A percentile compares a stretch with the other conserved stretches of the same genome.
Conservation (phyloP, 2,329 filamentous ascomycete species). For the Onygena corvina region DNA sequence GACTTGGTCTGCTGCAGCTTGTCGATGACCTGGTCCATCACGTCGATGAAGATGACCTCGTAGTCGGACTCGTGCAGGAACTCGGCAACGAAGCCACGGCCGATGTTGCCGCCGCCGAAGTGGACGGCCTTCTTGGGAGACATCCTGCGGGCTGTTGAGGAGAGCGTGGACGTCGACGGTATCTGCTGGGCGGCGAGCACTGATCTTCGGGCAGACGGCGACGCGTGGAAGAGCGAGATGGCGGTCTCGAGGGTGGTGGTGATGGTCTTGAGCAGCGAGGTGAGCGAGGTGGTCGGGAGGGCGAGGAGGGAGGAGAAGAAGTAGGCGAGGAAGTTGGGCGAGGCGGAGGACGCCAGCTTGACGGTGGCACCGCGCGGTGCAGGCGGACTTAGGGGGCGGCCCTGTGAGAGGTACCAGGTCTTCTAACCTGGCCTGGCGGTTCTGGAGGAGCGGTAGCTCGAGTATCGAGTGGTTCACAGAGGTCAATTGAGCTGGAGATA, state of each 20-base stretch:
- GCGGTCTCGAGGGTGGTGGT: conserved; percentile 1
- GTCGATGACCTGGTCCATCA: conserved; percentile 72
- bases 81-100: conserved; percentile 75
- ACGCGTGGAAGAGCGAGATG: conserved; percentile 2
- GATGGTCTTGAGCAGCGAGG: not conserved
- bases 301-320: conserved; percentile 7
- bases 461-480: not conserved
- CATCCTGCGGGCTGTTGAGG: conserved; percentile 3
- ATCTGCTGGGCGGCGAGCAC: not conserved
- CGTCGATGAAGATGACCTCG: conserved; percentile 92
- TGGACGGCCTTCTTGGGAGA: conserved; percentile 54
- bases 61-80: conserved; percentile 92
- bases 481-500: no score
- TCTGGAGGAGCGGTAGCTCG: not conserved
- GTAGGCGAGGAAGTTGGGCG: conserved; percentile 1
- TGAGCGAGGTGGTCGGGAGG: not conserved
- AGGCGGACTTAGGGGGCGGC: not conserved
- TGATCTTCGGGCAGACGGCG: conserved; percentile 1
- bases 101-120: conserved; percentile 79
- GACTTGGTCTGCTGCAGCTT: conserved; percentile 60
- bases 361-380: not conserved
- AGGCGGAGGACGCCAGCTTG: conserved; percentile 2
- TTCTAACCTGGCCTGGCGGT: not conserved
- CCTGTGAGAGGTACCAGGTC: not conserved
- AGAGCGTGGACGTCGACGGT: not conserved